These are phyloP conservation scores for Vaccinium myrtillus DNA, from an alignment of 148 eudicot species.

Conservation along the genomic window DNA sequence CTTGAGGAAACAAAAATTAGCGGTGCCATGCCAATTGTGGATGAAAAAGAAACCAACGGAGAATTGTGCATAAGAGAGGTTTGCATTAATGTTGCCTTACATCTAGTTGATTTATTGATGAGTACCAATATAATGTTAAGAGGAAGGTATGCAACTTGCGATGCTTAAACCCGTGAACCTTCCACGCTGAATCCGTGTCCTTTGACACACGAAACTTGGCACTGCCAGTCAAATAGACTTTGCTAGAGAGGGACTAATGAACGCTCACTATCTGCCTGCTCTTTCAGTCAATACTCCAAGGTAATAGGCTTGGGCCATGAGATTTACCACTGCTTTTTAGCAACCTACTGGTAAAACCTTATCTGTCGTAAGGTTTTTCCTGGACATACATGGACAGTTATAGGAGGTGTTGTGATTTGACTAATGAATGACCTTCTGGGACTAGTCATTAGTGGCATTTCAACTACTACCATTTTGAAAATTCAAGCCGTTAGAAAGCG, in stretches of 20 bases:
- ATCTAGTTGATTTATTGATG: neutral
- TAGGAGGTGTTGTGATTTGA: neutral
- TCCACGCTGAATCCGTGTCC: neutral
- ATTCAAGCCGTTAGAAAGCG: neutral
- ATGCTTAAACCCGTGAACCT: neutral
- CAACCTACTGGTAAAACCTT: neutral
- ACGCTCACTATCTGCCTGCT: neutral
- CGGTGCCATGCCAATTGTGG: constrained; percentile 10
- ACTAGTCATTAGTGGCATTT: neutral
- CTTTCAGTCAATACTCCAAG: neutral
- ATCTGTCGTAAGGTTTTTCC: neutral
- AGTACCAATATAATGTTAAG: neutral
- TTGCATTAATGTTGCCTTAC: constrained; percentile 8
- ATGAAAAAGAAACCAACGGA: constrained; percentile 20
- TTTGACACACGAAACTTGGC: neutral
- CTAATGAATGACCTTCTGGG: neutral
- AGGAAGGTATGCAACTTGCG: neutral
- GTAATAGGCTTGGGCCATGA: neutral
- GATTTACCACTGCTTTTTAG: neutral
- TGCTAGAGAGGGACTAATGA: neutral
- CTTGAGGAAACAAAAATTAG: constrained; percentile 17
- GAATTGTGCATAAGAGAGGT: constrained; percentile 31
- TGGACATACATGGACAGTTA: neutral
- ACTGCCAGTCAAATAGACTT: neutral
- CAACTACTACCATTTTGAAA: neutral